Conservation (phyloP, 2,329 filamentous ascomycete species). For the Zymoseptoria pseudotritici region DNA sequence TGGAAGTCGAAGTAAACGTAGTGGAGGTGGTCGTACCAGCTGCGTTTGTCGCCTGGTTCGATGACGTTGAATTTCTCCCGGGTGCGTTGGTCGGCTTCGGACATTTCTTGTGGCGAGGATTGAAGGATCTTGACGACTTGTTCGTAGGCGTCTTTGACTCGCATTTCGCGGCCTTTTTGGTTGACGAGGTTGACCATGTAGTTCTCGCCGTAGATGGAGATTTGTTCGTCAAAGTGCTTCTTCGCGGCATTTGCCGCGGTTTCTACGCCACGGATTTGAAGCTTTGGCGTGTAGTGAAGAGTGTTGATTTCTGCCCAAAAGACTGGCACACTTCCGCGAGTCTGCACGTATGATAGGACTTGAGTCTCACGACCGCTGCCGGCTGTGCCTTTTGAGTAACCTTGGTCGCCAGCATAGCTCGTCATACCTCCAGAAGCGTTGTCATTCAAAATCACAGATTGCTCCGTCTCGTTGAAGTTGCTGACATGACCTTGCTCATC, state of each 20-base stretch:
- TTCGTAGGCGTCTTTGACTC: slow-evolving; percentile 90
- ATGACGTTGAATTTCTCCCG: slow-evolving; percentile 77
- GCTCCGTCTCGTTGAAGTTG: slow-evolving; percentile 98
- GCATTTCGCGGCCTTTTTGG: slow-evolving; percentile 82
- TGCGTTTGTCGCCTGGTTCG: slow-evolving; percentile 53
- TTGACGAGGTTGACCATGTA: slow-evolving; percentile 97
- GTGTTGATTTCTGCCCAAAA: slow-evolving; percentile 97
- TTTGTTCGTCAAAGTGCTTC: slow-evolving; percentile 89
- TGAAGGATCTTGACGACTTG: slow-evolving; percentile 73
- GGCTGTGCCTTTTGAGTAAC: slow-evolving; percentile 66
- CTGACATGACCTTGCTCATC: slow-evolving; percentile 93
- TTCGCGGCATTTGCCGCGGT: slow-evolving; percentile 69
- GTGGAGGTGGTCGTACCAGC: slow-evolving; percentile 75
- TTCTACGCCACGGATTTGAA: slow-evolving; percentile 81
- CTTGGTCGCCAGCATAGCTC: slow-evolving; percentile 70
- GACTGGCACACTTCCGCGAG: slow-evolving; percentile 87
- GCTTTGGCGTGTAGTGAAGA: slow-evolving; percentile 80
- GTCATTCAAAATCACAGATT: slow-evolving; percentile 85
- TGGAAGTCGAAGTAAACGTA: slow-evolving; percentile 99
- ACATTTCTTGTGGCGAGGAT: slow-evolving; percentile 58
- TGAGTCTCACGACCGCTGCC: slow-evolving; percentile 68
- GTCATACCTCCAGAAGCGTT: slow-evolving; percentile 60
- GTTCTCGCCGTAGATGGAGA: slow-evolving; percentile 88
- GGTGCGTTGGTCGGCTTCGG: slow-evolving; percentile 54
- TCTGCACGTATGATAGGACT: slow-evolving; percentile 91